Evolutionary conservation across 805 yeast genomes (phyloP).

Genomic region (Saccharomyces mikatae): DNA sequence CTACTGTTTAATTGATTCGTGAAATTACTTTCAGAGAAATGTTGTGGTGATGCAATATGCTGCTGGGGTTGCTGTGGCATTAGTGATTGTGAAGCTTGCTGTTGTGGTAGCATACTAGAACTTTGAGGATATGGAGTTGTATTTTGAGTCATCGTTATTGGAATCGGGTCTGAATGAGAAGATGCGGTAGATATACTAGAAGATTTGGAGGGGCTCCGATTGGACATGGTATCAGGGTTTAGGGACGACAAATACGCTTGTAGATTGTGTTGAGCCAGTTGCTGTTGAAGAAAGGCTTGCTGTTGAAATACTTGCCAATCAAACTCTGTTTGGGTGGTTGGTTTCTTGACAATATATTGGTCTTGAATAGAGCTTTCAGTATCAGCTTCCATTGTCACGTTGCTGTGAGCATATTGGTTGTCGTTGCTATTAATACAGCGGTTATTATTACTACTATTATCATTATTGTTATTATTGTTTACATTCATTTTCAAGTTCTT

Average conservation of each 20-base stretch:
- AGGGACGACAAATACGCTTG: conserved; percentile 28
- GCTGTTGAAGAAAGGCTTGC: conserved; percentile 29
- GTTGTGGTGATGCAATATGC: background rate
- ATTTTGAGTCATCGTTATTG: background rate
- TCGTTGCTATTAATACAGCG: background rate
- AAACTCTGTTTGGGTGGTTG: conserved; percentile 21
- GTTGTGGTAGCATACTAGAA: background rate
- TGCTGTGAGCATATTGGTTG: background rate
- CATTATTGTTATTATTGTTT: background rate
- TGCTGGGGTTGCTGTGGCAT: background rate
- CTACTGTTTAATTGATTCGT: background rate
- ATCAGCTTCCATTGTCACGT: background rate
- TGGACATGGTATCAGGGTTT: conserved; percentile 4
- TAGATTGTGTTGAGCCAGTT: conserved; percentile 28
- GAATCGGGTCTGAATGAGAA: background rate
- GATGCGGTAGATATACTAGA: conserved; percentile 1
- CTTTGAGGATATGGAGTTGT: background rate
- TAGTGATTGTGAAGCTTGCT: background rate
- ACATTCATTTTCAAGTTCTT: conserved; percentile 3
- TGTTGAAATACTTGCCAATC: conserved; percentile 30
- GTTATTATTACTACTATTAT: background rate
- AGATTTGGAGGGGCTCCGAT: background rate
- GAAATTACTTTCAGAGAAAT: background rate
- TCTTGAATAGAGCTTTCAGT: conserved; percentile 5
- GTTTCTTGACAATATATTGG: conserved; percentile 27